Percentiles rank a stretch among this genome's conserved stretches.
Evolutionary conservation across 768 basidiomycete species (phyloP).

Genomic region (Macrolepiota albuminosa): DNA sequence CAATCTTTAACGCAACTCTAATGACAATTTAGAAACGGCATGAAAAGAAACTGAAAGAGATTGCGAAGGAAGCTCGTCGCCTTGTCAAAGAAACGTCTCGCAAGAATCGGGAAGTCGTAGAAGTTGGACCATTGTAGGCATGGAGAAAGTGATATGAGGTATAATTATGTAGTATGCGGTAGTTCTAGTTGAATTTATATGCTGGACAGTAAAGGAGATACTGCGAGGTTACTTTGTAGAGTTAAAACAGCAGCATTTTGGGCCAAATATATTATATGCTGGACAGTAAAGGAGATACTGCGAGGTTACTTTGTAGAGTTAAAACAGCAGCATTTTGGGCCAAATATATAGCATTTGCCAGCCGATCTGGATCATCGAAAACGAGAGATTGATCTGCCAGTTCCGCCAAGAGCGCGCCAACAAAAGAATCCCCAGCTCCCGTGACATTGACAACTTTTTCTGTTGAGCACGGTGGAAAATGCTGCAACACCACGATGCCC

Average conservation of each 20-base stretch:
- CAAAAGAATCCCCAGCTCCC: constrained; percentile 42
- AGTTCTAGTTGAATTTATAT: constrained; percentile 6
- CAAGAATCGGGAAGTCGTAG: constrained; percentile 48
- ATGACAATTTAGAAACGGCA: constrained; percentile 42
- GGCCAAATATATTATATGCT: constrained; percentile 41
- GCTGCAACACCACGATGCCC: constrained; percentile 54
- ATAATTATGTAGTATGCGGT: not conserved
- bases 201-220: constrained; percentile 59
- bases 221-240: constrained; percentile 52
- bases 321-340: constrained; percentile 66
- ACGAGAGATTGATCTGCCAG: constrained; percentile 40
- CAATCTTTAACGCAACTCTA: not conserved
- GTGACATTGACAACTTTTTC: constrained; percentile 67
- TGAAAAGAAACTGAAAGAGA: constrained; percentile 44
- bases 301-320: constrained; percentile 50
- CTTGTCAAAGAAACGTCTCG: constrained; percentile 47
- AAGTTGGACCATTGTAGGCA: constrained; percentile 49
- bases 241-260: constrained; percentile 65
- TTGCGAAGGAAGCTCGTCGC: constrained; percentile 27
- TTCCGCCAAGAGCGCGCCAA: constrained; percentile 70
- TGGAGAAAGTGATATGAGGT: constrained; percentile 1
- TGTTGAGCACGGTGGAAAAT: constrained; percentile 58
- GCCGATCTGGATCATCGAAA: constrained; percentile 39
- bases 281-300: constrained; percentile 65
- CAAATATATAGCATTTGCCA: constrained; percentile 42